Base-by-base conservation (phyloP, 1,284 basidiomycete genomes). In the Violaceomyces palustris region DNA sequence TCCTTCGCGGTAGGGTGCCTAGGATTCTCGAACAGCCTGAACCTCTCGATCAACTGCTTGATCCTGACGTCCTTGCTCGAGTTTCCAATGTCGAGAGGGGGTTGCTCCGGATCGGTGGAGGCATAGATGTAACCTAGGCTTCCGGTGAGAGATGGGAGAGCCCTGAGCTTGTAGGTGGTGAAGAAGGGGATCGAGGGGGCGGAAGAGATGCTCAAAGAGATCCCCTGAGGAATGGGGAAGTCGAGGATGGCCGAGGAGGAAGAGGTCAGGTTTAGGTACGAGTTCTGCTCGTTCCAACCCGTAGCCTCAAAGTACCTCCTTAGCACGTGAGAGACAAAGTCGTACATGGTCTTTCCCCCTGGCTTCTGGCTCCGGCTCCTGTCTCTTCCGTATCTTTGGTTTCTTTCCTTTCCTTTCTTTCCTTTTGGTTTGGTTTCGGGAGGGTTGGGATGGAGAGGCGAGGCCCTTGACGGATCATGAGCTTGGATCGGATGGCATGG, bases 241-340 rank as follows among this genome's bases (percentile, higher is more conserved):
- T 91, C 88, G 54, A 91, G 80, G 54, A 91, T 82, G 6, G 46
- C 68, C 8, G 59, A 40, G 2, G 88, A 92, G 27, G 88, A 87
- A 31, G 88, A 81, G 5, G 89, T 96, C 27, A 97, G 73, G 64
- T 93, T 88, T 5, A 86, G 83, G 69, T 91, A 96, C 6, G 92
- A 80, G 69, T 92, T 92, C 75, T 96, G 90, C 73, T 93, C 88
- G 69, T 92, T 92, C 92, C 92, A 97, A 52, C 87, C 87, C 31
- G 89, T 94, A 11, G 83, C 83, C 55, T 82, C 81, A 77, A 91
- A 91, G 76, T 94, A 96, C 72, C 80, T 85, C 55, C 86, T 83
- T 33, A 96, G 79, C 39, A 96, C 85, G 76, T 91, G 88, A 10
- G 87, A 67, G 18, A 64, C 58, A 35, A 71, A 68, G 52, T 73